Percentiles rank a stretch among this genome's conserved stretches.
Conservation (phyloP, 768 basidiomycete genomes). For the Phaffia tasmanica region DNA sequence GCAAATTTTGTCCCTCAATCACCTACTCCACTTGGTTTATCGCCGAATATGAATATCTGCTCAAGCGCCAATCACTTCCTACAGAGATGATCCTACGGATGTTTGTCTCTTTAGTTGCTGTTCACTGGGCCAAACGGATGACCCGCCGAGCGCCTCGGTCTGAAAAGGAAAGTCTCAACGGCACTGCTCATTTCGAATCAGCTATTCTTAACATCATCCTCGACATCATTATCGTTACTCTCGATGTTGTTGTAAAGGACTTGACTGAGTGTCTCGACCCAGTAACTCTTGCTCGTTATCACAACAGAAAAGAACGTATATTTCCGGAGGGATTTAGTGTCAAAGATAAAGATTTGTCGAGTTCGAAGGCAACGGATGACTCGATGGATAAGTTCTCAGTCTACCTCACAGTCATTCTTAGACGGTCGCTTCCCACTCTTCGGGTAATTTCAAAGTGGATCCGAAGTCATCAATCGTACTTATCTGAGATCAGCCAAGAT, state of each 20-base stretch:
- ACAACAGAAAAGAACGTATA: constrained; percentile 21
- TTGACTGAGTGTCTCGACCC: constrained; percentile 43
- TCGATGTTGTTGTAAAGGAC: constrained; percentile 56
- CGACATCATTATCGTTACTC: constrained; percentile 51
- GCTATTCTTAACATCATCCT: constrained; percentile 59
- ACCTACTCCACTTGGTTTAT: no score
- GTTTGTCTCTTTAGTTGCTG: constrained; percentile 3
- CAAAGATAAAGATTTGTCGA: not conserved
- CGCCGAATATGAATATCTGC: not conserved
- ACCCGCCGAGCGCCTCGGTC: constrained; percentile 2
- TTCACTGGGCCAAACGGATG: constrained; percentile 13
- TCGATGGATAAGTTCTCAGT: constrained; percentile 1
- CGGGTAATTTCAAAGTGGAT: constrained; percentile 87
- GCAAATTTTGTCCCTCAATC: no score
- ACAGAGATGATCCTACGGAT: constrained; percentile 11
- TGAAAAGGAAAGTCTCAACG: not conserved
- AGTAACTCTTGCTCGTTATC: constrained; percentile 23
- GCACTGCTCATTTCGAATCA: constrained; percentile 46
- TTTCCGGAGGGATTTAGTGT: not conserved
- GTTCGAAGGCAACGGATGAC: not conserved
- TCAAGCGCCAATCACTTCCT: constrained; percentile 9
- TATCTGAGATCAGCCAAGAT: constrained; percentile 41
- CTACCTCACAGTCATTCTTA: constrained; percentile 61
- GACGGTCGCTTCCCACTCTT: constrained; percentile 73
- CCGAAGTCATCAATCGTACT: constrained; percentile 58